A percentile compares a stretch with the other conserved stretches of the same genome.
Conservation (phyloP, 805 yeast species). For the Candida mattraensis region DNA sequence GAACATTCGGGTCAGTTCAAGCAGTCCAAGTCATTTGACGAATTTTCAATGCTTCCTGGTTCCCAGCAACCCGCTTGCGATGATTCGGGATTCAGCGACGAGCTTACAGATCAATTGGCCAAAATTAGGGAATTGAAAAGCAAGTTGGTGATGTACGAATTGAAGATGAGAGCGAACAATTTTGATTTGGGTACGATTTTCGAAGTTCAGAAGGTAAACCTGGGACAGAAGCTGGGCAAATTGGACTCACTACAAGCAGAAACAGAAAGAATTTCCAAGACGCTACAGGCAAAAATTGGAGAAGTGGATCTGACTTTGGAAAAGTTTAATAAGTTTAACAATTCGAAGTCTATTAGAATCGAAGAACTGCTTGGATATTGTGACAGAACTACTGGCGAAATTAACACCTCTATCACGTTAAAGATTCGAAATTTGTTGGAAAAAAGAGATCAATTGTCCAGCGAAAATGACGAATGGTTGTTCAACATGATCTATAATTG, state of each 20-base stretch:
- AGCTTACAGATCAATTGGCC: slow-evolving; percentile 15
- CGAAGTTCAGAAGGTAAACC: slow-evolving; percentile 18
- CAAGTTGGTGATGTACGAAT: slow-evolving; percentile 17
- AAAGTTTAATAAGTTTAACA: slow-evolving; percentile 21
- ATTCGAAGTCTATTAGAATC: slow-evolving; percentile 40
- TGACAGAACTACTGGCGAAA: slow-evolving; percentile 70
- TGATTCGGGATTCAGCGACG: slow-evolving; percentile 6
- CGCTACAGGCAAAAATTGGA: slow-evolving; percentile 20
- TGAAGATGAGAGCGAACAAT: slow-evolving; percentile 19
- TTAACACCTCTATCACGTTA: slow-evolving; percentile 67
- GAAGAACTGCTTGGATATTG: slow-evolving; percentile 62
- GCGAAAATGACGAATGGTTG: slow-evolving; percentile 34
- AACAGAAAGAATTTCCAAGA: slow-evolving; percentile 22
- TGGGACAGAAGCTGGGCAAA: slow-evolving; percentile 27
- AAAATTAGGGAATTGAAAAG: slow-evolving; percentile 14
- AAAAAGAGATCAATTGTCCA: slow-evolving; percentile 39
- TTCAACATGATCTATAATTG: slow-evolving; percentile 41
- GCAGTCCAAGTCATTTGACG: slow-evolving; percentile 13
- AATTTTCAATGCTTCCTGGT: slow-evolving; percentile 7
- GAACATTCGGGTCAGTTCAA: slow-evolving; percentile 5
- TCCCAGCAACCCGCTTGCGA: slow-evolving; percentile 8
- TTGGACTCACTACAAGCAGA: slow-evolving; percentile 34
- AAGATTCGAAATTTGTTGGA: slow-evolving; percentile 57
- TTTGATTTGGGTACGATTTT: slow-evolving; percentile 20
- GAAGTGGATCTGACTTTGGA: slow-evolving; percentile 24